Base-by-base conservation (phyloP, 495 filamentous ascomycete genomes). In the Pseudomonodictys pantanalensis region DNA sequence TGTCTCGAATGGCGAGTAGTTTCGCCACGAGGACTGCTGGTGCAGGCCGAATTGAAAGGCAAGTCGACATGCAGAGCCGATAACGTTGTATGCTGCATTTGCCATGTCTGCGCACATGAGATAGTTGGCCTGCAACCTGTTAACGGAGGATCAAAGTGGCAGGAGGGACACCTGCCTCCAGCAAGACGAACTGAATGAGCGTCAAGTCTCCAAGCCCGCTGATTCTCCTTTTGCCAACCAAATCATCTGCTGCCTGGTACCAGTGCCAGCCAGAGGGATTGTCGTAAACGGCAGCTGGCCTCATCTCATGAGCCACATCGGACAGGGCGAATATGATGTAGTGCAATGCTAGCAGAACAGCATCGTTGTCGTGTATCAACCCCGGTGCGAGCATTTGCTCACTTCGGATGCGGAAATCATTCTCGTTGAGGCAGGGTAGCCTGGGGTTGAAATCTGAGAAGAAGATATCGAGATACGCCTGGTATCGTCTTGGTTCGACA, bases 21-120 rank as follows among this genome's bases (percentile, higher is more conserved):
- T 29, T 33, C 38, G 11, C 59, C 58, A 62, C 11, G 12, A 43
- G 1, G 59, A 53, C 35, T 62, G 58, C 45, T 55, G 52, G 28
- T 66, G 58, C 2, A 66, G 53, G 30, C 64, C 53, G 29, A 66
- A 54, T 26, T 66, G 64, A 29, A 62, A 62, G 32, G 25, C 39
- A 7, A 66, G 32, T 15, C 64, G 18, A 32, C 64, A 66, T 2
- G 48, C 59, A n/a, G 58, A 26, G 17, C 64, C 64, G 17, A 60
- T 56, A 20, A 50, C 42, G 29, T 53, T 62, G 47, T 66, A 66
- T 0, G 64, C 64, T 26, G 52, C 58, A 30, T 66, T 58, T 11
- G 64, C 52, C 23, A 41, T 41, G 47, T 66, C 58, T 18, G 46
- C 58, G 46, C 29, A 46, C 9, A 32, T 58, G 3, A 66, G 33